Conservation (phyloP, 805 yeast genomes). For the Teunomyces lycoperdinae region DNA sequence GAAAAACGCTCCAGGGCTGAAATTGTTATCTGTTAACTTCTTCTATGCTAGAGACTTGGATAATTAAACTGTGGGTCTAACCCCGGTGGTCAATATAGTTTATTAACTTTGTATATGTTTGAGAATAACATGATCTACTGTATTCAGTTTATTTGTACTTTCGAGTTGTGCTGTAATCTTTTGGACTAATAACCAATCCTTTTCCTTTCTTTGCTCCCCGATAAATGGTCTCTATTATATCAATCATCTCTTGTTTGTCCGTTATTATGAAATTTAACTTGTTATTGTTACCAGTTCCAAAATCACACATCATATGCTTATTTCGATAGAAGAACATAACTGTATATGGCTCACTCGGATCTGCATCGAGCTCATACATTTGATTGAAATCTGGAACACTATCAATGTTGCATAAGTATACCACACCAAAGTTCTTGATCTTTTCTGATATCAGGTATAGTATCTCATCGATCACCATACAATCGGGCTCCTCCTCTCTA, state of each 20-base stretch:
- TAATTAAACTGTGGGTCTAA: constrained; percentile 1
- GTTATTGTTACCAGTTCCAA: constrained; percentile 97
- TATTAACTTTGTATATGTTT: background rate
- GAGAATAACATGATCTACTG: background rate
- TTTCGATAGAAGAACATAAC: constrained; percentile 92
- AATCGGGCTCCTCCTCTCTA: constrained; percentile 66
- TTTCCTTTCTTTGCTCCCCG: constrained; percentile 91
- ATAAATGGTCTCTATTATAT: constrained; percentile 83
- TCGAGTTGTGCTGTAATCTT: constrained; percentile 48
- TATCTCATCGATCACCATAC: constrained; percentile 89
- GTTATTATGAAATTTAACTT: constrained; percentile 76
- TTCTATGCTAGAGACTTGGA: constrained; percentile 70
- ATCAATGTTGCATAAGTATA: constrained; percentile 85
- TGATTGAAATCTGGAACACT: constrained; percentile 85
- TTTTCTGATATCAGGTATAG: constrained; percentile 77
- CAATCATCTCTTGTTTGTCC: constrained; percentile 86
- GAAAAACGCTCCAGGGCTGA: constrained; percentile 51
- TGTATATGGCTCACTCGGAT: constrained; percentile 69
- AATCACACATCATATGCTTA: constrained; percentile 97
- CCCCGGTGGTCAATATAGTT: background rate
- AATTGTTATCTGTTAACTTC: constrained; percentile 74
- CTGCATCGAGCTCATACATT: constrained; percentile 74
- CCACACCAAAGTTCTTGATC: constrained; percentile 81
- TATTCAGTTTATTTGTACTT: constrained; percentile 1
- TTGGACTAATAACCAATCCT: constrained; percentile 85